phyloP scores from a whole-genome alignment of 2,329 filamentous ascomycete genomes.

The Ascocoryne sarcoides region DNA sequence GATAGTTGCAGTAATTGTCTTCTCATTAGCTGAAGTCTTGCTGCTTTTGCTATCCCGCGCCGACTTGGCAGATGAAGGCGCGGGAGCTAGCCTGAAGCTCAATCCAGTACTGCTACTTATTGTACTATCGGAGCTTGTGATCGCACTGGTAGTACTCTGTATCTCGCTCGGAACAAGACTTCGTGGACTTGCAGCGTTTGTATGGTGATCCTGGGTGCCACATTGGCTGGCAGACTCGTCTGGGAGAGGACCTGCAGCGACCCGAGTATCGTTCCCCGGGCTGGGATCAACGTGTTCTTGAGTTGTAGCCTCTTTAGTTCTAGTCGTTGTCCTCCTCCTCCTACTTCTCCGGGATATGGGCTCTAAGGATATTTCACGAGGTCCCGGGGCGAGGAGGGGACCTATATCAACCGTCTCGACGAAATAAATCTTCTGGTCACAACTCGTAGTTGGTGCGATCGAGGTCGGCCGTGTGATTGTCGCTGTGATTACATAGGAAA shows the following conservation, averaged over 20 bases:
- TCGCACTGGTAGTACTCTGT: slow-evolving; percentile 61
- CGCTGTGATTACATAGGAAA: slow-evolving; percentile 84
- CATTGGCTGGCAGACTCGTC: slow-evolving; percentile 29
- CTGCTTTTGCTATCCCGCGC: slow-evolving; percentile 41
- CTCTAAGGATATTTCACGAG: slow-evolving; percentile 78
- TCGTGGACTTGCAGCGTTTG: slow-evolving; percentile 32
- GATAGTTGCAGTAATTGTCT: slow-evolving; percentile 78
- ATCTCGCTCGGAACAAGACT: slow-evolving; percentile 42
- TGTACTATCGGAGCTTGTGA: slow-evolving; percentile 61
- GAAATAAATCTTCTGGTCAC: slow-evolving; percentile 72
- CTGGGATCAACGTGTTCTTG: slow-evolving; percentile 18
- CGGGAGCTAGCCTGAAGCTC: slow-evolving; percentile 34
- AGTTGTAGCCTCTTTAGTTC: slow-evolving; percentile 13
- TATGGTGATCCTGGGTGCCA: slow-evolving; percentile 30
- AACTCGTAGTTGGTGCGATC: slow-evolving; percentile 70
- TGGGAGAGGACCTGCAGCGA: slow-evolving; percentile 14
- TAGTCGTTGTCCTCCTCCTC: slow-evolving; percentile 30
- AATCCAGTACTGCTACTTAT: slow-evolving; percentile 32
- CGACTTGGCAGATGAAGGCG: slow-evolving; percentile 29
- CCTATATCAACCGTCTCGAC: slow-evolving; percentile 81
- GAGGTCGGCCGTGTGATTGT: slow-evolving; percentile 83
- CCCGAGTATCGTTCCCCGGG: slow-evolving; percentile 17
- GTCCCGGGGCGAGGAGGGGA: slow-evolving; percentile 61
- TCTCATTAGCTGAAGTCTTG: slow-evolving; percentile 50
- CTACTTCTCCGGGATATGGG: slow-evolving; percentile 66